Evolutionary conservation across 1,139 yeast genomes (phyloP), one percentile per base, ranked within the genome.

Genomic region (Lodderomyces metapsilosis): DNA sequence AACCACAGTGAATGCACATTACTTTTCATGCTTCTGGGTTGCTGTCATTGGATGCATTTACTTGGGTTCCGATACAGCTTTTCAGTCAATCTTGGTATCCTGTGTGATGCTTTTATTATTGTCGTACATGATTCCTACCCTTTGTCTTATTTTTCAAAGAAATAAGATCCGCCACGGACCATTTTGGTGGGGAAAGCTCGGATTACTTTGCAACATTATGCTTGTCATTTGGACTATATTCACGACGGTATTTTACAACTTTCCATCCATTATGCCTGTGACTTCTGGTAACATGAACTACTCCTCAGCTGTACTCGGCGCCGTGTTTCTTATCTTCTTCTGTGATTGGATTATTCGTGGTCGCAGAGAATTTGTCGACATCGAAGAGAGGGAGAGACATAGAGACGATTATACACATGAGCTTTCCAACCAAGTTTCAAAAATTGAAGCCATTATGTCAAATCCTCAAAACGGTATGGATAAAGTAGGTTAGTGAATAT

Each of bases 251-350:
- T 71, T 74, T 52, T 70, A 62, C 49, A 68, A 73, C 34, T 64
- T 74, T 50, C 78, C 78, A 2, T 52, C 66, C 7, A 64, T 59
- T n/a, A 63, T 70, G 65, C 79, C 79, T 0, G 78, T 64, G 3
- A 52, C 64, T n/a, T 68, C 67, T 18, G 66, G 65, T 4, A 65
- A 65, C 44, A 72, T 73, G 79, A 74, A 74, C 50, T 73, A 73
- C 47, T 73, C 71, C 2, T 57, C 63, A 34, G 76, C 59, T 7
- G 77, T 71, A 5, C 56, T 70, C 42, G 74, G 58, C 0, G 68
- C 62, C 7, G 67, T 57, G 41, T 57, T 54, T 5, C 35, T 53
- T 9, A 67, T 66, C 47, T 57, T 66, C 45, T 51, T 66, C 1
- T 45, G 62, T 17, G 70, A 71, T 49, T 71, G 75, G 76, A 51